Evolutionary conservation across 2,329 filamentous ascomycete genomes (phyloP), one percentile per base, ranked within the genome.

Genomic region (Colletotrichum nymphaeae): DNA sequence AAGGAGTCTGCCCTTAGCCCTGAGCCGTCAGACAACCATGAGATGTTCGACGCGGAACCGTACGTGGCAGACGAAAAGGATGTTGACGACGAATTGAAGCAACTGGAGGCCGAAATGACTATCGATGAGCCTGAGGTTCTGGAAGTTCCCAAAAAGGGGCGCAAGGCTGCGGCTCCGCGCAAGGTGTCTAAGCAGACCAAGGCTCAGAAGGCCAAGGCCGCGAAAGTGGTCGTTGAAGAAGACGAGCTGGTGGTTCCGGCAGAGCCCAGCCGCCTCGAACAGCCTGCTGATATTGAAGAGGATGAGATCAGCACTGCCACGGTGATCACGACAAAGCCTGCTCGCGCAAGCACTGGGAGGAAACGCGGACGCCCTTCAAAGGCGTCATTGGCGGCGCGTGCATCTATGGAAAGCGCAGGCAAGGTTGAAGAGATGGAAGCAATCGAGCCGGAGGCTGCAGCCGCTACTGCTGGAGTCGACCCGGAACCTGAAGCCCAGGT

Each of bases 171-270:
- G 3, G 85, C 81, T n/a, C 81, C 84, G 4, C 85, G 85, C 57
- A 91, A 90, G 75, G 84, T 76, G 0, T 88, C 88, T 0, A 90
- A 89, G 78, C 86, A 88, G 75, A 84, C 84, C 11, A 87, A 87
- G 63, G 73, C 81, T 7, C 85, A 83, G 77, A 88, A 87, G 76
- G 71, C 80, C 8, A 86, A 86, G 75, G 78, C 82, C 2, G 77
- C 80, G 8, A 74, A 76, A 32, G 65, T 63, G 30, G 49, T 42
- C 12, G 57, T 46, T 5, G 57, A 77, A 19, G 76, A 78, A 24
- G 73, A 76, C 11, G 77, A 78, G 24, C 77, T 80, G 49, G 66
- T 80, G 2, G 76, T 75, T 28, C 46, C 69, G 3, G 26, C 16
- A 4, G 28, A 71, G 28, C 56, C 46, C 19, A 72, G 75, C 30